These are phyloP conservation scores for Exophiala sp. DNA, from an alignment of 2,329 filamentous ascomycete species.

Conservation along the genomic window DNA sequence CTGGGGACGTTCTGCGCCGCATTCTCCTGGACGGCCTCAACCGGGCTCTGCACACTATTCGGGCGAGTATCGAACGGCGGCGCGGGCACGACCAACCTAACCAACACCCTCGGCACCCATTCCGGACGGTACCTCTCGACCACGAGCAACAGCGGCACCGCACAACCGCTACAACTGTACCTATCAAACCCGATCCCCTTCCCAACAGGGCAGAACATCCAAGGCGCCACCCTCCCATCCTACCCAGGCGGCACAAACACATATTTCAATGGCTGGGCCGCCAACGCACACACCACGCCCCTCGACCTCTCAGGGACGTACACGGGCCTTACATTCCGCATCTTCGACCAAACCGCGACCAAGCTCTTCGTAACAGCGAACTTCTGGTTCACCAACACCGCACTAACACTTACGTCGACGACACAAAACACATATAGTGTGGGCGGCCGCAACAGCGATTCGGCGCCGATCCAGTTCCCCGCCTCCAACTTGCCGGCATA, in stretches of 20 bases:
- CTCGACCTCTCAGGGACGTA: slow-evolving; percentile 5
- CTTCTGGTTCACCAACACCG: slow-evolving; percentile 36
- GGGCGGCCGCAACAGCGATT: slow-evolving; percentile 6
- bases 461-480: slow-evolving; percentile 1
- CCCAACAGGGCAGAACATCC: slow-evolving; percentile 6
- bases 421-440: slow-evolving; percentile 8
- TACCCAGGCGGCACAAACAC: slow-evolving; percentile 15
- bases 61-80: slow-evolving; percentile 7
- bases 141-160: neutral
- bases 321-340: slow-evolving; percentile 4
- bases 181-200: slow-evolving; percentile 11
- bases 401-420: slow-evolving; percentile 1
- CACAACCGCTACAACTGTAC: slow-evolving; percentile 5
- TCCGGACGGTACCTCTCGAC: slow-evolving; percentile 9
- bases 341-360: slow-evolving; percentile 40
- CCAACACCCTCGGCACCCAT: slow-evolving; percentile 5
- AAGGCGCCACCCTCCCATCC: neutral
- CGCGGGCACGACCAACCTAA: slow-evolving; percentile 8
- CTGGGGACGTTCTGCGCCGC: slow-evolving; percentile 4
- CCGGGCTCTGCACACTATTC: slow-evolving; percentile 12
- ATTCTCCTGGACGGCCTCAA: slow-evolving; percentile 8
- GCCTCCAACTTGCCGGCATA: slow-evolving; percentile 5
- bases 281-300: slow-evolving; percentile 6
- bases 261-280: slow-evolving; percentile 9
- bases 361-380: slow-evolving; percentile 40